Base-by-base conservation (phyloP, 2,329 filamentous ascomycete species). In the Nemania sp. region DNA sequence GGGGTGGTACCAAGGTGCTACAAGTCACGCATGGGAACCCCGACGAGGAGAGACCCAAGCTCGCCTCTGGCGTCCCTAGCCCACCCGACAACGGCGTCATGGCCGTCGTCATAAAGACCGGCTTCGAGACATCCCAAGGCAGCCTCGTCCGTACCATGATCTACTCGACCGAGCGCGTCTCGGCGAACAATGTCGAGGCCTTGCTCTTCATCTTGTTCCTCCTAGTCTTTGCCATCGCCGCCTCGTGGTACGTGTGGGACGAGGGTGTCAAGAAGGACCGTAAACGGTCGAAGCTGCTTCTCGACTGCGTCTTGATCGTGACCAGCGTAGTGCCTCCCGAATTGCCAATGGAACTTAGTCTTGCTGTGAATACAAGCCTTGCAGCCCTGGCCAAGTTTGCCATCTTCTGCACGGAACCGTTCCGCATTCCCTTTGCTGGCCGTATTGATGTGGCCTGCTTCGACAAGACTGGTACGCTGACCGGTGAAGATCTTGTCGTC, bases 121-220 rank as follows among this genome's bases (percentile, higher is more conserved):
- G 95, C 12, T 99, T 99, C 72, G 96, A 99, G 79, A 99, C 95
- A 11, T 98, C 94, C 58, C 96, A 99, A 78, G 95, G 95, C 65
- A 97, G 92, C 76, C 85, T 99, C 62, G 95, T 99, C 62, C 90
- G 95, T 64, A 99, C 95, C 68, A 99, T 99, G 95, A 99, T 99
- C 72, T 99, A 97, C 80, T 97, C 96, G 1, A 99, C 95, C 1
- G 95, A 99, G 77, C 92, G 94, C 67, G 94, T 99, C 21, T 98
- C 94, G n/a, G 95, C 95, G 69, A 97, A 97, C 79, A 98, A 99
- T 72, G 88, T 89, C 46, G 95, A 99, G 78, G 95, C 95, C 1
- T 80, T 99, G n/a, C 83, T 96, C 63, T 99, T 99, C 80, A 99
- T 99, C 67, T 83, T 99, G 61, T 99, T 99, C 83, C 84, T 99